Evolutionary conservation across 129 eudicot genomes (phyloP).

Genomic region (Escallonia rubra): DNA sequence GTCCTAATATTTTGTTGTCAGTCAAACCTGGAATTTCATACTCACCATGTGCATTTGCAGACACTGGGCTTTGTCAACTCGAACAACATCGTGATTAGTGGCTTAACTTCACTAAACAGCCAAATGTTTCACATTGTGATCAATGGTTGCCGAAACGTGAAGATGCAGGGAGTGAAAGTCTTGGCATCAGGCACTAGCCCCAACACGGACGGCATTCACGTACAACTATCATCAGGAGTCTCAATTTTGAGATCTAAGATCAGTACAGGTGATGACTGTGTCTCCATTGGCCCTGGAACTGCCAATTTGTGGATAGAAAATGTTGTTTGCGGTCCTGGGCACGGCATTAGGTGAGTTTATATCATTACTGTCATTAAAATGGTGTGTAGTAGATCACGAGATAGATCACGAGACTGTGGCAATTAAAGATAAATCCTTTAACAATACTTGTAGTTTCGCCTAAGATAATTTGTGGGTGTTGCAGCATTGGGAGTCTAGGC

Average conservation of each 20-base stretch:
- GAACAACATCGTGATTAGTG: conserved; percentile 34
- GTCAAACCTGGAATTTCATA: too few relatives aligned
- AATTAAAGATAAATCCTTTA: too few relatives aligned
- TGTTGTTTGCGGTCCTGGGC: conserved; percentile 75
- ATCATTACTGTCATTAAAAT: background rate
- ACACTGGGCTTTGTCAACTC: conserved; percentile 51
- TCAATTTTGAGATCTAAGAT: conserved; percentile 45
- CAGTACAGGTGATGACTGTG: conserved; percentile 74
- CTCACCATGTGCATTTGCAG: conserved; percentile 27
- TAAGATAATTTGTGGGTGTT: background rate
- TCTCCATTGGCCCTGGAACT: conserved; percentile 68
- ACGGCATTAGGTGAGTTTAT: conserved; percentile 56
- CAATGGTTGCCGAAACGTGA: conserved; percentile 51
- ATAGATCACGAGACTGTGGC: too few relatives aligned
- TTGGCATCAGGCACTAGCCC: conserved; percentile 64
- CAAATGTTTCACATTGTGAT: conserved; percentile 63
- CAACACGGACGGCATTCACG: conserved; percentile 77
- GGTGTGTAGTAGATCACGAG: background rate
- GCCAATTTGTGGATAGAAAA: conserved; percentile 52
- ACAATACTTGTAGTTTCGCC: too few relatives aligned
- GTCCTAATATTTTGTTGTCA: too few relatives aligned
- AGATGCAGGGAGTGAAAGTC: conserved; percentile 33
- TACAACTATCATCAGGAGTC: conserved; percentile 48
- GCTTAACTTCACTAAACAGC: conserved; percentile 59
- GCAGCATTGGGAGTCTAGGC: conserved; percentile 64